Conservation (phyloP, 2,329 filamentous ascomycete species). For the Aspergillus vadensis region DNA sequence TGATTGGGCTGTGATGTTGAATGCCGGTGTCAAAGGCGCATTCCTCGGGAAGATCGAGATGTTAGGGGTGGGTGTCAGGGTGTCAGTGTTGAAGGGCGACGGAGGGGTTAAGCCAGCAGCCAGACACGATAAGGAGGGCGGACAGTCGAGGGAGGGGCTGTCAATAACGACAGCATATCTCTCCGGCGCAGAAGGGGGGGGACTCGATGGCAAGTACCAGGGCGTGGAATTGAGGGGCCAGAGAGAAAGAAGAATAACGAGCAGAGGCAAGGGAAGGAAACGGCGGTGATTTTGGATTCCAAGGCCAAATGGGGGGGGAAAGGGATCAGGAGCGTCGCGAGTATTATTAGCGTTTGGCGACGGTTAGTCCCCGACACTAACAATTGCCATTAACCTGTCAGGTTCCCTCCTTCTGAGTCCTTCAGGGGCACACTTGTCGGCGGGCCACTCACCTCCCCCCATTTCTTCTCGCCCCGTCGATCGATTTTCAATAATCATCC, state of each 20-base stretch:
- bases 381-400: background rate
- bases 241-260: background rate
- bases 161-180: constrained; percentile 23
- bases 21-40: constrained; percentile 10
- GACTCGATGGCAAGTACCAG: constrained; percentile 1
- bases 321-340: constrained; percentile 1
- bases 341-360: constrained; percentile 8
- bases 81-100: background rate
- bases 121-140: constrained; percentile 19
- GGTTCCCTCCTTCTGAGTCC: background rate
- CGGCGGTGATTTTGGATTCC: constrained; percentile 11
- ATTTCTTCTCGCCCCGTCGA: constrained; percentile 31
- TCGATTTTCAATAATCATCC: constrained; percentile 26
- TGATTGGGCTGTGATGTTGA: background rate
- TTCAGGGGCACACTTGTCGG: constrained; percentile 11
- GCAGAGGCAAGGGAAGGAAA: constrained; percentile 7
- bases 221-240: constrained; percentile 7
- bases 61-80: constrained; percentile 2
- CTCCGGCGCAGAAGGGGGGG: constrained; percentile 2
- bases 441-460: constrained; percentile 10
- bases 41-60: constrained; percentile 9
- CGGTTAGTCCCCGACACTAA: constrained; percentile 3
- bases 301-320: constrained; percentile 1
- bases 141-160: constrained; percentile 13
- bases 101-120: constrained; percentile 17